phyloP scores from a whole-genome alignment of 169 alveolate species.

The Amoebophrya sp. region DNA sequence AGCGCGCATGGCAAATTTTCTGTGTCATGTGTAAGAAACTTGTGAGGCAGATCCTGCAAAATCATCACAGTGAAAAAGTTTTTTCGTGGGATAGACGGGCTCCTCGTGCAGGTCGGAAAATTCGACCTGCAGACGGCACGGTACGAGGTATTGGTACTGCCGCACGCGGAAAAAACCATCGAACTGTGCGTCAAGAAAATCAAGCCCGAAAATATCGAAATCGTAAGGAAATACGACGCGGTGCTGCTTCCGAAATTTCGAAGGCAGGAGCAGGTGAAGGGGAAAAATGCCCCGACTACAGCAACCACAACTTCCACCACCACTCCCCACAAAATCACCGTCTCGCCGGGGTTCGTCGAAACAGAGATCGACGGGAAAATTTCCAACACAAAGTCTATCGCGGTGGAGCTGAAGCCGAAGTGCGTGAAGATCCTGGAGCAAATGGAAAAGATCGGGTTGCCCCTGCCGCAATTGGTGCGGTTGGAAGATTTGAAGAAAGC shows the following conservation, averaged over 20 bases:
- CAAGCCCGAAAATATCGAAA: neutral
- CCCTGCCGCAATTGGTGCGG: neutral
- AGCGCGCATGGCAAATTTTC: too few relatives aligned
- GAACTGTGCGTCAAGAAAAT: too few relatives aligned
- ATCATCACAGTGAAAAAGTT: too few relatives aligned
- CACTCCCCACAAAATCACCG: too few relatives aligned
- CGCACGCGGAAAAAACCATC: neutral
- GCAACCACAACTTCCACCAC: too few relatives aligned
- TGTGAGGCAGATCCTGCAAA: too few relatives aligned
- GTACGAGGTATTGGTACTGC: neutral
- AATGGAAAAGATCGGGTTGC: neutral
- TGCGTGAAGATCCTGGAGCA: neutral
- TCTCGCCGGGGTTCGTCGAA: too few relatives aligned
- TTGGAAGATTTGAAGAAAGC: neutral
- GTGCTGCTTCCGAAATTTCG: neutral
- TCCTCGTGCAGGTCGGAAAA: neutral
- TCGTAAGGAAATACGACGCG: neutral
- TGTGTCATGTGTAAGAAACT: too few relatives aligned
- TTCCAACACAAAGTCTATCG: too few relatives aligned
- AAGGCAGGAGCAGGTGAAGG: too few relatives aligned
- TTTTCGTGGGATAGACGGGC: neutral
- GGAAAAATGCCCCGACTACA: too few relatives aligned
- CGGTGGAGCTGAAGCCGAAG: neutral
- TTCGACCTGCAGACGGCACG: neutral
- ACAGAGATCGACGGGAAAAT: too few relatives aligned